These are phyloP conservation scores for Ustilago nuda DNA, from an alignment of 1,284 basidiomycete species.

Conservation along the genomic window DNA sequence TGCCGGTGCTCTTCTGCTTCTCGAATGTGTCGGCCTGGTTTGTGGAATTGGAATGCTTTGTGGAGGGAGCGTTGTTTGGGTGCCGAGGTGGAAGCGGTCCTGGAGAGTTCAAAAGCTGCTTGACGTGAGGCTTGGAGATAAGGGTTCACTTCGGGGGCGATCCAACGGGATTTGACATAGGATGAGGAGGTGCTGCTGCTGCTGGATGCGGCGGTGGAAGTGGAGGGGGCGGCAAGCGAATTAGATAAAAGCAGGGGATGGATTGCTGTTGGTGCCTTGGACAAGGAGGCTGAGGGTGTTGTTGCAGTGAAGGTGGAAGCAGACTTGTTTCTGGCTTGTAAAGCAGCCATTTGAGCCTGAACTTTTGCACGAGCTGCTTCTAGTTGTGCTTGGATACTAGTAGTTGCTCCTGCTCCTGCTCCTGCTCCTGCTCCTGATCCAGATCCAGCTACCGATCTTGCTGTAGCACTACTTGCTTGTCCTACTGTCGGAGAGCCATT, in stretches of 20 bases:
- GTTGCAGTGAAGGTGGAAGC: conserved; percentile 1
- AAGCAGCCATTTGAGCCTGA: conserved; percentile 43
- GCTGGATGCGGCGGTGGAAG: conserved; percentile 7
- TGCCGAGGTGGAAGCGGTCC: not conserved
- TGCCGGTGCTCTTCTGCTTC: conserved; percentile 63
- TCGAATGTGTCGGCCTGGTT: conserved; percentile 61
- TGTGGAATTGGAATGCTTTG: conserved; percentile 61
- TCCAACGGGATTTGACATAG: conserved; percentile 17
- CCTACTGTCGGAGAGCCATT: conserved; percentile 1
- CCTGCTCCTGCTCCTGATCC: conserved; percentile 1
- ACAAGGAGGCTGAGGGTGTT: conserved; percentile 3
- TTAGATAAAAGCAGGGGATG: conserved; percentile 58
- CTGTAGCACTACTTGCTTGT: not conserved
- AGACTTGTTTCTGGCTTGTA: conserved; percentile 24
- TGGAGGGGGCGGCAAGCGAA: conserved; percentile 12
- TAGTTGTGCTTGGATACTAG: conserved; percentile 52
- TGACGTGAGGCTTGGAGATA: conserved; percentile 50
- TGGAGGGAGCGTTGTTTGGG: conserved; percentile 60
- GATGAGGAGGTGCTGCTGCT: not conserved
- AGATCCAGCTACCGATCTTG: not conserved
- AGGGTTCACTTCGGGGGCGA: conserved; percentile 48
- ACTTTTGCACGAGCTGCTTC: conserved; percentile 54
- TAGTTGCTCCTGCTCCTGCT: conserved; percentile 3
- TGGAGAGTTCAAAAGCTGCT: conserved; percentile 16
- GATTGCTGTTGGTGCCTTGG: conserved; percentile 53